Percentiles rank a stretch among this genome's conserved stretches.
Conservation (phyloP, 106 monocot species). For the Narthecium ossifragum region DNA sequence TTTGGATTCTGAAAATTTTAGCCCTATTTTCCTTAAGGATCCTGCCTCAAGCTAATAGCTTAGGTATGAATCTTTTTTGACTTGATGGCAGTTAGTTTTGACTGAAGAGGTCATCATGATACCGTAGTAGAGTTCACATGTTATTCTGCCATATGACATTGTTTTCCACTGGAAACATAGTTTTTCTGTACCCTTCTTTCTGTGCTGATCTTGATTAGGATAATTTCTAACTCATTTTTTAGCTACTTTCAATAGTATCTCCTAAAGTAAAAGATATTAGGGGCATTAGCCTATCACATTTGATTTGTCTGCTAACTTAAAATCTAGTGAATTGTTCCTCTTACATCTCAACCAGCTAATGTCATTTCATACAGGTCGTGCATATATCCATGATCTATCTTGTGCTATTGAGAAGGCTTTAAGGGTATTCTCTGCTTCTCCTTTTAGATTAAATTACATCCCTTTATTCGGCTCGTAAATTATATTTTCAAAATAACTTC, state of each 20-base stretch:
- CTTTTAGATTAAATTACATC: too few species aligned
- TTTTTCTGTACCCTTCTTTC: not conserved
- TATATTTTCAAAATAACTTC: not conserved
- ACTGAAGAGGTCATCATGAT: too few species aligned
- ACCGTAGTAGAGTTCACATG: too few species aligned
- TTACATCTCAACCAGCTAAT: not conserved
- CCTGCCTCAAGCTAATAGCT: too few species aligned
- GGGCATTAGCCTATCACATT: not conserved
- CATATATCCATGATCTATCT: slow-evolving; percentile 35
- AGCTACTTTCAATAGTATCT: not conserved
- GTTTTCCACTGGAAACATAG: too few species aligned
- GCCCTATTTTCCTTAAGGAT: too few species aligned
- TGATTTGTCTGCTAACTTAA: not conserved
- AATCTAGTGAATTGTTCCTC: not conserved
- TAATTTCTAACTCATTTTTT: not conserved
- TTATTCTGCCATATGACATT: too few species aligned
- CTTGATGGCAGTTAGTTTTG: too few species aligned
- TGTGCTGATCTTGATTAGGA: not conserved
- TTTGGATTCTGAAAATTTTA: too few species aligned
- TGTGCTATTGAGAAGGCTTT: slow-evolving; percentile 71
- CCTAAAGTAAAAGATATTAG: too few species aligned
- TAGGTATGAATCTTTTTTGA: too few species aligned
- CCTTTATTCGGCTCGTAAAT: not conserved
- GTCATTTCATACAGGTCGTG: slow-evolving; percentile 36
- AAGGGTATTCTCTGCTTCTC: slow-evolving; percentile 32